Percentiles rank a stretch among this genome's conserved stretches.
These are phyloP conservation scores for Pseudonitzschia multiseries DNA, from an alignment of 108 stramenopile species.

Conservation along the genomic window DNA sequence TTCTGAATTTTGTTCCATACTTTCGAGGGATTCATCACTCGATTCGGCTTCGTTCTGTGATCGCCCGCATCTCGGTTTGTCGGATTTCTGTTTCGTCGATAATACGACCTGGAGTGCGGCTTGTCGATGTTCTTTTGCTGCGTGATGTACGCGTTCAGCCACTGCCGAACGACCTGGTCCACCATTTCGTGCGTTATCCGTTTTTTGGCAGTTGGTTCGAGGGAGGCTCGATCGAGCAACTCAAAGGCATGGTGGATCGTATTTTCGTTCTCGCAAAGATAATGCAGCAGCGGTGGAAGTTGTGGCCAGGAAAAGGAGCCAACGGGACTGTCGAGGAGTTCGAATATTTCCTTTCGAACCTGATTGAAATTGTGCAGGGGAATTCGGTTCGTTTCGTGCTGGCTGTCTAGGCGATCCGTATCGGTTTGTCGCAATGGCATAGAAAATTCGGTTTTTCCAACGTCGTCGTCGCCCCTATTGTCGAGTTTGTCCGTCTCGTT, in stretches of 20 bases:
- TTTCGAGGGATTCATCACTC: slow-evolving; percentile 9
- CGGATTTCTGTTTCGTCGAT: background rate
- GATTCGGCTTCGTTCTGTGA: background rate
- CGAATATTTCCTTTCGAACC: background rate
- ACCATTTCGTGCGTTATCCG: slow-evolving; percentile 17
- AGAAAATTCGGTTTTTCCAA: slow-evolving; percentile 8
- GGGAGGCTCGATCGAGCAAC: slow-evolving; percentile 25
- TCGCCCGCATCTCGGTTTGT: background rate
- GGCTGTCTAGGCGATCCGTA: background rate
- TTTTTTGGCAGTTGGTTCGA: slow-evolving; percentile 22
- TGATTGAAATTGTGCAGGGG: background rate
- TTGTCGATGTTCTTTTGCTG: slow-evolving; percentile 16
- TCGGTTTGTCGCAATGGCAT: slow-evolving; percentile 13
- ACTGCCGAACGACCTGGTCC: slow-evolving; percentile 21
- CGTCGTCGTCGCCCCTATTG: slow-evolving; percentile 1
- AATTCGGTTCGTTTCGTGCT: background rate
- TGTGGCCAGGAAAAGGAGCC: slow-evolving; percentile 16
- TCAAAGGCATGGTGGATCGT: slow-evolving; percentile 27
- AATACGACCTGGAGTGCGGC: background rate
- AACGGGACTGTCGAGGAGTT: slow-evolving; percentile 20
- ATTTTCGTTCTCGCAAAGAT: slow-evolving; percentile 12
- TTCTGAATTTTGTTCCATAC: slow-evolving; percentile 35
- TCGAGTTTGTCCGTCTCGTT: background rate
- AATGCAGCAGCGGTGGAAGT: background rate
- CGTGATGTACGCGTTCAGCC: slow-evolving; percentile 26